Percentiles rank a stretch among this genome's conserved stretches.
phyloP scores from a whole-genome alignment of 768 basidiomycete species.

The Russula compacta region DNA sequence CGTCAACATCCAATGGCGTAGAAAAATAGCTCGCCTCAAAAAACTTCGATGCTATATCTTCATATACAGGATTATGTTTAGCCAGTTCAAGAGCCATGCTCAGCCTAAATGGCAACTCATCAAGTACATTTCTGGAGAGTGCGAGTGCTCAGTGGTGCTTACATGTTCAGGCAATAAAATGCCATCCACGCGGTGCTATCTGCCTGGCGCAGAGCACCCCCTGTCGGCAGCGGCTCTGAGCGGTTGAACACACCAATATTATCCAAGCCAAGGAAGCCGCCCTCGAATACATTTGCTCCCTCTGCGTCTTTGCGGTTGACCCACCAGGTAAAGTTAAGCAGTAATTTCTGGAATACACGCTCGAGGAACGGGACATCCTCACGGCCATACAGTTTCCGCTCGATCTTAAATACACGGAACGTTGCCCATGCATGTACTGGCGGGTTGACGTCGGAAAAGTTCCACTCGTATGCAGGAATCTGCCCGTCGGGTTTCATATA shows the following conservation, averaged over 20 bases:
- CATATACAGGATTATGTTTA: slow-evolving; percentile 95
- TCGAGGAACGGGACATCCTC: slow-evolving; percentile 92
- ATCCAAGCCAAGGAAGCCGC: slow-evolving; percentile 95
- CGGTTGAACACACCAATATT: slow-evolving; percentile 98
- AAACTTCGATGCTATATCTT: slow-evolving; percentile 98
- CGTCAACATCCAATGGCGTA: not conserved
- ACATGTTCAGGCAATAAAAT: slow-evolving; percentile 97
- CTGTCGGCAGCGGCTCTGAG: slow-evolving; percentile 92
- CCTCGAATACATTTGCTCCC: slow-evolving; percentile 96
- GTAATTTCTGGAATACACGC: slow-evolving; percentile 94
- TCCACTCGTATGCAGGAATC: slow-evolving; percentile 99
- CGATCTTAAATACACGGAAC: slow-evolving; percentile 98
- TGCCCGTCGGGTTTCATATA: slow-evolving; percentile 99
- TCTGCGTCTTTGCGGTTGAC: slow-evolving; percentile 95
- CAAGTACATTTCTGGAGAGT: slow-evolving; percentile 1
- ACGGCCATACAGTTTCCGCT: slow-evolving; percentile 85
- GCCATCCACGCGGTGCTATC: slow-evolving; percentile 99
- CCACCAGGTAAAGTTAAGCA: slow-evolving; percentile 99
- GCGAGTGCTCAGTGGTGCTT: slow-evolving; percentile 21
- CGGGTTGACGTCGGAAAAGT: slow-evolving; percentile 96
- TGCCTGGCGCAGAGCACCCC: slow-evolving; percentile 88
- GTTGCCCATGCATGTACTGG: slow-evolving; percentile 99
- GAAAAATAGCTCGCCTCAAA: slow-evolving; percentile 52
- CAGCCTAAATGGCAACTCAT: slow-evolving; percentile 43
- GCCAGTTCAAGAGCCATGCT: slow-evolving; percentile 96